Conservation (phyloP, 2,329 filamentous ascomycete species). For the Lachnellula arida region DNA sequence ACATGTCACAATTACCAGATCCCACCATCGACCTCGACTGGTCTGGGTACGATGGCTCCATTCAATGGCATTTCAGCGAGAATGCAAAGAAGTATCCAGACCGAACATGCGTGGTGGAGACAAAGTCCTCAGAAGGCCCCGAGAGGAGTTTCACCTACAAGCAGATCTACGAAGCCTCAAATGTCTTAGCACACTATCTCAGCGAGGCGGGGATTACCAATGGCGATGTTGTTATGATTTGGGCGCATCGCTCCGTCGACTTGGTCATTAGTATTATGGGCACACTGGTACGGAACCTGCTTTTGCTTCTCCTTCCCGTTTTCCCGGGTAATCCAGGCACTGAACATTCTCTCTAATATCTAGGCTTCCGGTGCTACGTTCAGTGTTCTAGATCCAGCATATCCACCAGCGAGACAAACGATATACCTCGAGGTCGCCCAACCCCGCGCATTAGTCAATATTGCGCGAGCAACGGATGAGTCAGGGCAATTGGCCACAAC, state of each 20-base stretch:
- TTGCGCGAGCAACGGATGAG: conserved; percentile 67
- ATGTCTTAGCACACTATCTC: conserved; percentile 74
- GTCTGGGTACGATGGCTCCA: conserved; percentile 54
- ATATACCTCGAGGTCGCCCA: conserved; percentile 78
- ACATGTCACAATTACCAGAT: conserved; percentile 38
- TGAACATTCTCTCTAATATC: not conserved
- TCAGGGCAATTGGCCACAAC: conserved; percentile 56
- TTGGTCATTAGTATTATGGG: conserved; percentile 79
- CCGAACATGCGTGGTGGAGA: conserved; percentile 63
- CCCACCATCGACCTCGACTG: conserved; percentile 55
- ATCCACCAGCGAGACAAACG: conserved; percentile 75
- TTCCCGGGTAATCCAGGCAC: not conserved
- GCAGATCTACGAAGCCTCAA: conserved; percentile 82
- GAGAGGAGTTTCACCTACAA: conserved; percentile 72
- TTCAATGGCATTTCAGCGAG: conserved; percentile 53
- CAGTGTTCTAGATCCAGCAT: conserved; percentile 71
- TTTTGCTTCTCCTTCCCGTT: not conserved
- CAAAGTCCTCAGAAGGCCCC: conserved; percentile 45
- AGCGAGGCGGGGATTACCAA: conserved; percentile 65
- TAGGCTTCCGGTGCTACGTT: conserved; percentile 49
- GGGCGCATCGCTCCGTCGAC: conserved; percentile 76
- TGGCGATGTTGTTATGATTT: conserved; percentile 93
- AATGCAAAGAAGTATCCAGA: conserved; percentile 62
- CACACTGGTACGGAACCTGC: conserved; percentile 41
- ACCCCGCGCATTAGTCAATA: conserved; percentile 67